Base-by-base conservation (phyloP, 2,329 filamentous ascomycete species). In the Fusarium ambrosium region DNA sequence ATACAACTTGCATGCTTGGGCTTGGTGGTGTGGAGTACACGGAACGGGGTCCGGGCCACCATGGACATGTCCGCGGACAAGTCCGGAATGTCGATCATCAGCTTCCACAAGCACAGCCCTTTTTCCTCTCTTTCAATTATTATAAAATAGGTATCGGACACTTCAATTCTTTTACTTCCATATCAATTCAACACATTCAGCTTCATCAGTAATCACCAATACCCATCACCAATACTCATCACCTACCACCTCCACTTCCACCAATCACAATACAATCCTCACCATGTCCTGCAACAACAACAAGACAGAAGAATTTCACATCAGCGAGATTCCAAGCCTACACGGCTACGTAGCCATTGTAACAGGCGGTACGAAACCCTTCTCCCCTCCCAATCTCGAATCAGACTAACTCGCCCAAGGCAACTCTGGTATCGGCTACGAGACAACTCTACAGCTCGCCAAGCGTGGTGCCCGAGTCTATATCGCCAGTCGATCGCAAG, bases 341-440 rank as follows among this genome's bases (percentile, higher is more conserved):
- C 68, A 41, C 1, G 76, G 76, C 4, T 76, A 78, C 27, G 60
- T 79, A 6, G 70, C 37, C 7, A 77, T 79, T 4, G 74, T 79
- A 1, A 79, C 77, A 1, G 77, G 77, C 18, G 77, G 77, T 78
- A 58, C 37, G 72, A 7, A 2, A 1, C 0, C 0, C 8, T 4
- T 2, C 4, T 11, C 2, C 2, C 14, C 4, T 5, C 7, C 1
- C 2, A 13, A 1, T 0, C 0, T 10, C 0, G 4, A 0, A 4
- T 18, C 1, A 6, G 36, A n/a, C 22, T 60, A 18, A 66, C 5
- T 1, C 3, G 0, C 0, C 0, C 10, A 16, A 75, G 77, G 77
- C 0, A 78, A 79, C 43, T 71, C 70, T 3, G 77, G 77, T 1
- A 72, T 79, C 20, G 77, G 76, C 6, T 78, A 72, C 41, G 76